phyloP scores from a whole-genome alignment of 805 yeast species.

The Cyberlindnera mycetangii region DNA sequence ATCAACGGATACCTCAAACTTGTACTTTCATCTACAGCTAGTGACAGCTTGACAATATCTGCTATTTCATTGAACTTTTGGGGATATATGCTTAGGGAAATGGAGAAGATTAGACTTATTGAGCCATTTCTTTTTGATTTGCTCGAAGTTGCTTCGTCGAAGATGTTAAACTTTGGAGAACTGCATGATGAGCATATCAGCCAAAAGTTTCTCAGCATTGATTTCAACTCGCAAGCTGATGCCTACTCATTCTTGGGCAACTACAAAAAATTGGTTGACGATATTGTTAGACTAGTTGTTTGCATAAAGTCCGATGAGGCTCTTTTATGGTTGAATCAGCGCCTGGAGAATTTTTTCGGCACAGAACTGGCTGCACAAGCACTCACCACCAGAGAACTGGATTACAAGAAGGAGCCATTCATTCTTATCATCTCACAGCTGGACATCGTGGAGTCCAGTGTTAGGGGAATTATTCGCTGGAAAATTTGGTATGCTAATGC shows the following conservation, averaged over 20 bases:
- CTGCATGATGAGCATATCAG: slow-evolving; percentile 64
- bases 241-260: slow-evolving; percentile 70
- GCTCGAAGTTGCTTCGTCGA: slow-evolving; percentile 71
- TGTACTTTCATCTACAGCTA: slow-evolving; percentile 76
- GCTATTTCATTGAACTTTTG: slow-evolving; percentile 91
- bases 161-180: slow-evolving; percentile 70
- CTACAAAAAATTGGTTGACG: slow-evolving; percentile 83
- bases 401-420: slow-evolving; percentile 62
- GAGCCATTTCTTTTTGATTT: slow-evolving; percentile 59
- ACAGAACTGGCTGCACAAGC: slow-evolving; percentile 67
- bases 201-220: slow-evolving; percentile 69
- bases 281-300: slow-evolving; percentile 81
- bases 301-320: slow-evolving; percentile 85
- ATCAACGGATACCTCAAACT: slow-evolving; percentile 65
- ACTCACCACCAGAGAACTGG: slow-evolving; percentile 50
- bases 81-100: slow-evolving; percentile 85
- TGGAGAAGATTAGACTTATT: slow-evolving; percentile 53
- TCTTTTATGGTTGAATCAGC: slow-evolving; percentile 72
- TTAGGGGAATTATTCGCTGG: slow-evolving; percentile 95
- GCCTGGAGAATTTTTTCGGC: slow-evolving; percentile 70
- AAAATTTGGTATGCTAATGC: slow-evolving; percentile 78
- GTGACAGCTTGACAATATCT: slow-evolving; percentile 83
- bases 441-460: slow-evolving; percentile 81
- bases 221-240: slow-evolving; percentile 86
- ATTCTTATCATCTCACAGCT: slow-evolving; percentile 79